A percentile compares a stretch with the other conserved stretches of the same genome.
phyloP scores from a whole-genome alignment of 2,329 filamentous ascomycete genomes.

The Thielaviopsis populi region DNA sequence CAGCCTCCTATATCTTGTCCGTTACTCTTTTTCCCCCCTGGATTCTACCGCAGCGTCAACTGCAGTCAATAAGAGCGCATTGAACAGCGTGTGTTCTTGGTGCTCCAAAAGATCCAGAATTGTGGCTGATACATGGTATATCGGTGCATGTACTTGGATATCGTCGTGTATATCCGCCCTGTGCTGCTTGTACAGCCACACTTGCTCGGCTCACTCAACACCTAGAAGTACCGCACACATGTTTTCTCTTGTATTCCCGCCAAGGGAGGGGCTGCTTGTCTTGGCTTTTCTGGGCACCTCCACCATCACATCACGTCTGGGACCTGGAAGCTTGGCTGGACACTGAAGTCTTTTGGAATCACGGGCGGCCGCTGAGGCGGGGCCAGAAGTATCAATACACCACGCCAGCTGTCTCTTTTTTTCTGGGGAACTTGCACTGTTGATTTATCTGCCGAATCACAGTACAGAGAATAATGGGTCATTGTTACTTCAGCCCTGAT shows the following conservation, averaged over 20 bases:
- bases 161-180: not conserved
- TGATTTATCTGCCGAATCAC: not conserved
- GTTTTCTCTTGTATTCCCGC: not conserved
- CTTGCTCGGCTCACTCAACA: not conserved
- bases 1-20: not conserved
- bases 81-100: conserved; percentile 6
- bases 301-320: not conserved
- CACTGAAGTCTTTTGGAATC: no score
- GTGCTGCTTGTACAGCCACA: conserved; percentile 4
- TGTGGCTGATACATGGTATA: conserved; percentile 5
- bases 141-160: not conserved
- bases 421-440: not conserved
- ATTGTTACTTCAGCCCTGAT: not conserved
- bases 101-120: conserved; percentile 5
- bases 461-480: not conserved
- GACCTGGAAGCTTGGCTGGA: no score
- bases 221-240: not conserved
- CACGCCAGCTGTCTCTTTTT: no score
- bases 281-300: not conserved
- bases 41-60: not conserved
- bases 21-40: not conserved
- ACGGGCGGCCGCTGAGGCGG: not conserved
- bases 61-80: not conserved
- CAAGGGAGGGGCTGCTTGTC: not conserved
- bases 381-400: not conserved